These are phyloP conservation scores for Artemisia annua DNA, from an alignment of 129 eudicot genomes.

Conservation along the genomic window DNA sequence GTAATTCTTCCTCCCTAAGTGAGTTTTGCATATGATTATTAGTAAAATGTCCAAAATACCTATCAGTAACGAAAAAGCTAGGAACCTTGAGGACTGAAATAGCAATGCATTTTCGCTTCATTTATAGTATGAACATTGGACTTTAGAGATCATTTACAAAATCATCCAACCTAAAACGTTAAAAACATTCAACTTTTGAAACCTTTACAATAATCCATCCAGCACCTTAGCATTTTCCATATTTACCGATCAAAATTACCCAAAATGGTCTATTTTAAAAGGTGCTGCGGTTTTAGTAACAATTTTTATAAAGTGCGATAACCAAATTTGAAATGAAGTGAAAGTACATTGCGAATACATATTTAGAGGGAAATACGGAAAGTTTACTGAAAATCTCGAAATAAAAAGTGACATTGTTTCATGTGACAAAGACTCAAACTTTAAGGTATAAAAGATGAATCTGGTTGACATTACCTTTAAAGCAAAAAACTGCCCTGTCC, in stretches of 20 bases:
- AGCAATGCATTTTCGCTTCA: background rate
- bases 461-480: constrained; percentile 59
- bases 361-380: too few relatives aligned
- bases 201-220: too few relatives aligned
- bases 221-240: too few relatives aligned
- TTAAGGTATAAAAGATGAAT: constrained; percentile 14
- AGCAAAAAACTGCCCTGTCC: constrained; percentile 99
- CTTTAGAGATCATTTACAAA: background rate
- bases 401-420: background rate
- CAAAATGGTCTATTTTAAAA: background rate
- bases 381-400: background rate
- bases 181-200: background rate
- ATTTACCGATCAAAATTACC: too few relatives aligned
- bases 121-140: background rate
- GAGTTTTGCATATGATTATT: too few relatives aligned
- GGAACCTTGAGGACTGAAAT: background rate
- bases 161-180: background rate
- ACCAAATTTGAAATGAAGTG: background rate
- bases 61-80: too few relatives aligned
- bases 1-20: too few relatives aligned
- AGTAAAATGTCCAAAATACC: too few relatives aligned
- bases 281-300: constrained; percentile 5
- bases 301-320: background rate
- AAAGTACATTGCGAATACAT: background rate
- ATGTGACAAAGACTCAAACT: constrained; percentile 1